These are phyloP conservation scores for Leptodontidium sp. DNA, from an alignment of 2,329 filamentous ascomycete genomes.

Conservation along the genomic window DNA sequence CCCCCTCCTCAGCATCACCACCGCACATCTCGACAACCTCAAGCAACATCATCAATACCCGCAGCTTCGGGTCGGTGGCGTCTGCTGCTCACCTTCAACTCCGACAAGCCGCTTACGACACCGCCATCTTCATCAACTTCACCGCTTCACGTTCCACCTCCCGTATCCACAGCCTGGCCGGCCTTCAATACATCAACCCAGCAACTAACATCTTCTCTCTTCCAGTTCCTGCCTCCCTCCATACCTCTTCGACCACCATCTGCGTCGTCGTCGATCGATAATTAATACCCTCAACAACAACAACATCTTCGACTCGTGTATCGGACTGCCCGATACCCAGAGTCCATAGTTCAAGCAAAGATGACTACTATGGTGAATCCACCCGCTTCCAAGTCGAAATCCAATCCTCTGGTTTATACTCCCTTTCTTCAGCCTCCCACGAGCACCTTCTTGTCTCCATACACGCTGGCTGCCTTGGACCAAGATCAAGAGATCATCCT, in stretches of 20 bases:
- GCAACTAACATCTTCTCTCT: conserved; percentile 36
- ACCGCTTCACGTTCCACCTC: conserved; percentile 35
- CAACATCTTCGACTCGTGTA: conserved; percentile 42
- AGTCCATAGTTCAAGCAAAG: conserved; percentile 51
- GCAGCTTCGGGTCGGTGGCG: conserved; percentile 15
- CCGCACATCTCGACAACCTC: conserved; percentile 11
- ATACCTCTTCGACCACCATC: conserved; percentile 23
- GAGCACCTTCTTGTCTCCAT: conserved; percentile 44
- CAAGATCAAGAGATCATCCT: conserved; percentile 33
- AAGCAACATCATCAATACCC: conserved; percentile 3
- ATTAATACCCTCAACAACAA: conserved; percentile 10
- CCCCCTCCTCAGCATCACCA: background rate
- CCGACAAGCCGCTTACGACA: conserved; percentile 30
- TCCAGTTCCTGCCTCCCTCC: conserved; percentile 27
- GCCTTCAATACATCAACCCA: conserved; percentile 17
- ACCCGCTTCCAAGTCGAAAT: conserved; percentile 50
- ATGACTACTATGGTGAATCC: conserved; percentile 70
- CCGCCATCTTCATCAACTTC: conserved; percentile 26
- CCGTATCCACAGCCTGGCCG: conserved; percentile 29
- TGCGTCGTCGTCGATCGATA: conserved; percentile 32
- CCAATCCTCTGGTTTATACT: conserved; percentile 50
- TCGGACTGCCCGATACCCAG: conserved; percentile 44
- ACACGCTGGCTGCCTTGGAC: conserved; percentile 35
- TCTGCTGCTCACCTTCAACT: conserved; percentile 1
- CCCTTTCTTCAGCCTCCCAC: conserved; percentile 48